Base-by-base conservation (phyloP, 768 basidiomycete species). In the Russula foetens region DNA sequence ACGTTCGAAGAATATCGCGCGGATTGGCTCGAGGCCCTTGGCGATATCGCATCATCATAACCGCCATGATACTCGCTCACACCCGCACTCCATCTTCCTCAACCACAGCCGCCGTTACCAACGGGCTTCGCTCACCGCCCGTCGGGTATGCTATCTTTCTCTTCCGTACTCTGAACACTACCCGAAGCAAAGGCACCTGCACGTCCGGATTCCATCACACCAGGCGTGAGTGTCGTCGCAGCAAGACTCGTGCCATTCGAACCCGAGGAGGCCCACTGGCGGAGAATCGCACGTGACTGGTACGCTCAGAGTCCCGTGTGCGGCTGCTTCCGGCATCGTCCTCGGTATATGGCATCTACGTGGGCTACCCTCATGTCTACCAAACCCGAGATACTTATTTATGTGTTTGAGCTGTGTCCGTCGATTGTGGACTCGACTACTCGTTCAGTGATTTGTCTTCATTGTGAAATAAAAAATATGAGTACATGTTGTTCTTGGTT, bases 11-110 rank as follows among this genome's bases (percentile, higher is more conserved):
- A 75, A 7, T 97, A 92, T 76, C 84, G 86, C 60, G 76, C 82
- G 2, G 85, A 86, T 19, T 99, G 97, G 97, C 82, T 98, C 53
- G 97, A 99, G 71, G 92, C 95, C 4, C 84, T 99, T 17, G 97
- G 97, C 24, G 95, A 38, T 98, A 98, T 71, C 83, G 90, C 53
- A 96, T 97, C 90, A 87, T 88, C 1, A 90, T 98, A 19, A 90
- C 92, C n/a, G 86, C 85, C 33, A 84, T 93, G 79, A 79, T 90
- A 29, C 79, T 81, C 28, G 78, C 80, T 28, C 77, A 75, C 35
- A 69, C 78, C 6, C 53, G 60, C 38, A 19, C 62, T 14, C 52
- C 66, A 14, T 74, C 76, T 19, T 71, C 77, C 0, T 77, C 89
- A 43, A 87, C 85, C 0, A 63, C 76, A 4, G 79, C 84, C 57